Conservation (phyloP, 2,329 filamentous ascomycete genomes). For the Colletotrichum sp. region DNA sequence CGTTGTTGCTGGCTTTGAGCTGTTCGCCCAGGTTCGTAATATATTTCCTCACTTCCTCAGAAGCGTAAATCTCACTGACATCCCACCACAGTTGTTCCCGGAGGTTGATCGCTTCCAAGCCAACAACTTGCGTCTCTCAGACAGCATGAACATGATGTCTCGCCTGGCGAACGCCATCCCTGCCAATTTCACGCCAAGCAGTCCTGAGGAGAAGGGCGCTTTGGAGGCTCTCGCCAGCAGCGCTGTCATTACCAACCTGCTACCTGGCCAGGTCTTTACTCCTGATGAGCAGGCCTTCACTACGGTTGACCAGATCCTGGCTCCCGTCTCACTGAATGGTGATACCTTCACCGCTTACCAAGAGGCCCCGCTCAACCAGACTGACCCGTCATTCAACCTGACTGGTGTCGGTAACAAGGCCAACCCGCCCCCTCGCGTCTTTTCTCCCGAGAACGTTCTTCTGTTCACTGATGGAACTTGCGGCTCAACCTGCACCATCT, state of each 20-base stretch:
- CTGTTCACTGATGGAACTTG: constrained; percentile 61
- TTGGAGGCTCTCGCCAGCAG: constrained; percentile 53
- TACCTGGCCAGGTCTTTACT: constrained; percentile 53
- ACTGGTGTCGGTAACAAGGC: constrained; percentile 45
- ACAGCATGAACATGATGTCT: constrained; percentile 49
- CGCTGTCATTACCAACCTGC: constrained; percentile 47
- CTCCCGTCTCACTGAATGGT: constrained; percentile 39
- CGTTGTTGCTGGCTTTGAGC: constrained; percentile 64
- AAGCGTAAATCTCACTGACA: neutral
- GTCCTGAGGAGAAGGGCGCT: constrained; percentile 40
- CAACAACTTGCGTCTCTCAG: constrained; percentile 55
- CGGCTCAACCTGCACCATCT: constrained; percentile 59
- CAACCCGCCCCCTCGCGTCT: constrained; percentile 49
- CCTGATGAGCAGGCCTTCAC: constrained; percentile 37
- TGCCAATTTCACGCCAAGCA: constrained; percentile 32
- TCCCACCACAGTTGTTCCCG: constrained; percentile 49
- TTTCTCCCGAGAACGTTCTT: constrained; percentile 56
- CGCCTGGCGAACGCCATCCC: constrained; percentile 37
- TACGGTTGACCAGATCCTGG: constrained; percentile 33
- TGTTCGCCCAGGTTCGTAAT: constrained; percentile 58
- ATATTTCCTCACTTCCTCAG: too few relatives aligned
- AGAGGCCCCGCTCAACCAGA: constrained; percentile 43
- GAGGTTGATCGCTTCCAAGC: constrained; percentile 52
- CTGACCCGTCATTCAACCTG: constrained; percentile 41
- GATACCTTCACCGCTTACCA: constrained; percentile 55